Percentiles rank a stretch among this genome's conserved stretches.
Evolutionary conservation across 192 early-diverging fungal genomes (phyloP).

Genomic region (Podila minutissima): DNA sequence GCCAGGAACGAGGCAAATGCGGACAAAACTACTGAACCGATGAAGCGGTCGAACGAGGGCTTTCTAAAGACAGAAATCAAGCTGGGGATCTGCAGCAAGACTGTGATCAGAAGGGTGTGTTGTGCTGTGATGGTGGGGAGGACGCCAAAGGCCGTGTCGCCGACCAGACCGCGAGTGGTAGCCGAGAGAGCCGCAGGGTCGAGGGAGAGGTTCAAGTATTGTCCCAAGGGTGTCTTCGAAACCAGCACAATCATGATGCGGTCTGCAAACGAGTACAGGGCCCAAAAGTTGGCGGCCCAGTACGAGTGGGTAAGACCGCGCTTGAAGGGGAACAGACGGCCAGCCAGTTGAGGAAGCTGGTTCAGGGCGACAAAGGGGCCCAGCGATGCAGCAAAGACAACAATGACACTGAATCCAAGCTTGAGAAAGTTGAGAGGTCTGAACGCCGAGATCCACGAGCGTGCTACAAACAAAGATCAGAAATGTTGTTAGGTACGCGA

Average conservation of each 20-base stretch:
- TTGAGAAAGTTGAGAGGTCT: slow-evolving; percentile 59
- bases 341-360: slow-evolving; percentile 81
- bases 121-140: slow-evolving; percentile 77
- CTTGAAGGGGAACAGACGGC: slow-evolving; percentile 94
- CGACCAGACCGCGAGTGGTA: slow-evolving; percentile 90
- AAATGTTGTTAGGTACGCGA: too few species aligned
- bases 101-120: slow-evolving; percentile 78
- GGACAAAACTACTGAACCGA: slow-evolving; percentile 80
- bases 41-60: slow-evolving; percentile 68
- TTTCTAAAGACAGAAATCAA: slow-evolving; percentile 34
- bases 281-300: slow-evolving; percentile 99
- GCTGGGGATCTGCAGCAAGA: slow-evolving; percentile 73
- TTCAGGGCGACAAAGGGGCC: slow-evolving; percentile 78
- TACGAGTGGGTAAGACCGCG: slow-evolving; percentile 96
- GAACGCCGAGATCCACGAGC: slow-evolving; percentile 47
- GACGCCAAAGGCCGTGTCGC: slow-evolving; percentile 85
- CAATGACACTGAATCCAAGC: slow-evolving; percentile 70
- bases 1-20: slow-evolving; percentile 91
- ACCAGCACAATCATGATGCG: slow-evolving; percentile 71
- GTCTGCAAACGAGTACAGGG: slow-evolving; percentile 86
- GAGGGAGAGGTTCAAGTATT: slow-evolving; percentile 40
- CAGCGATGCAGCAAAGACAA: slow-evolving; percentile 83
- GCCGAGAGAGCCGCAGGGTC: slow-evolving; percentile 63
- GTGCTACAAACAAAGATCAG: slow-evolving; percentile 14
- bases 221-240: slow-evolving; percentile 31